Evolutionary conservation across 345 rosid genomes (phyloP).

Genomic region (Brassica carinata): DNA sequence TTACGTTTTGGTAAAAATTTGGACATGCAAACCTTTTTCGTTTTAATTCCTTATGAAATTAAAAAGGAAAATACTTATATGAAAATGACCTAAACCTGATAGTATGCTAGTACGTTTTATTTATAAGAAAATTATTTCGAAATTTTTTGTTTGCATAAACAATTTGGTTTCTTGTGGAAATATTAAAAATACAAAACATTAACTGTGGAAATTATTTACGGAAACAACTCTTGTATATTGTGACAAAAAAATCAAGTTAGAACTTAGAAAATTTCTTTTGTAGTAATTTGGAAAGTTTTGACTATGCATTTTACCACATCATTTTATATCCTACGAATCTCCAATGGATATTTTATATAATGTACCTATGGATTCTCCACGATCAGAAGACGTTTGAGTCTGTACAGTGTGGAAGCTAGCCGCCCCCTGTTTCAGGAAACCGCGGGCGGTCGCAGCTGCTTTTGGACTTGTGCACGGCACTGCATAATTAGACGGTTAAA

Average conservation of each 20-base stretch:
- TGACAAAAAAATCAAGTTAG: not conserved
- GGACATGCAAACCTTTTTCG: no score
- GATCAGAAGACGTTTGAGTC: slow-evolving; percentile 35
- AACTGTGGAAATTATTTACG: no score
- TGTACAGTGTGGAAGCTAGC: slow-evolving; percentile 34
- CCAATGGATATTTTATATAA: not conserved
- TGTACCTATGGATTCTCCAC: slow-evolving; percentile 34
- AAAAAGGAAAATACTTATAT: no score
- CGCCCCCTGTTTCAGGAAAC: slow-evolving; percentile 35
- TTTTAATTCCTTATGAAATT: no score
- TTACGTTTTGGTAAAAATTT: no score
- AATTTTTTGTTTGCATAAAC: no score
- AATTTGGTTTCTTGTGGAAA: no score
- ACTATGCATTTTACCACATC: not conserved
- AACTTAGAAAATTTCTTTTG: not conserved
- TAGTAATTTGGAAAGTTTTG: not conserved
- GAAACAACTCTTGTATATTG: no score
- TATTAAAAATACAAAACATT: no score
- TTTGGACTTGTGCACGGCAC: slow-evolving; percentile 26
- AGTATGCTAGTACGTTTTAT: no score
- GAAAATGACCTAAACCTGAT: no score
- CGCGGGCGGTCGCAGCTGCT: slow-evolving; percentile 1
- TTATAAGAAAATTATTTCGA: no score
- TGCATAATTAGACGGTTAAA: slow-evolving; percentile 2
- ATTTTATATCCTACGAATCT: not conserved